phyloP scores from a whole-genome alignment of 129 eudicot species.

The Mikania micrantha region DNA sequence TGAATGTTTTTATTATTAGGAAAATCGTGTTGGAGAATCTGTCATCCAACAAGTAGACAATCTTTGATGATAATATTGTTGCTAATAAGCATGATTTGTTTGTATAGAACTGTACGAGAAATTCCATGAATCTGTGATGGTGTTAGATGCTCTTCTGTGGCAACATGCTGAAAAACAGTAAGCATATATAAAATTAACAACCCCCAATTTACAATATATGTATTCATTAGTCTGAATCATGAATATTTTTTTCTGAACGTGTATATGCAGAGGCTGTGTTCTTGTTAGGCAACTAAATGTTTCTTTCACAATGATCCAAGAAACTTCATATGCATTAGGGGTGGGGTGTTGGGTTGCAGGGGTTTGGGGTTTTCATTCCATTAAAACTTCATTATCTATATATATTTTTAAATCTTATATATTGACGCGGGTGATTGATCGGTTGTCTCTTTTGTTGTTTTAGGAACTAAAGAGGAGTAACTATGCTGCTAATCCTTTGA shows the following conservation, averaged over 20 bases:
- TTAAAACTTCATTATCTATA: too few species aligned
- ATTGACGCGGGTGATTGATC: too few species aligned
- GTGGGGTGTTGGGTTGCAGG: conserved; percentile 66
- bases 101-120: too few species aligned
- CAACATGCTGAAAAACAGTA: conserved; percentile 93
- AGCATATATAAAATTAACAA: background rate
- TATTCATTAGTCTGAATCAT: too few species aligned
- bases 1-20: too few species aligned
- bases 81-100: too few species aligned
- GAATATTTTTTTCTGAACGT: background rate
- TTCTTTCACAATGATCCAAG: conserved; percentile 63
- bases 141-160: conserved; percentile 60
- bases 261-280: conserved; percentile 63
- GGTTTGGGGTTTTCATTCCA: conserved; percentile 89
- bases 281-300: conserved; percentile 77
- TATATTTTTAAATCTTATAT: too few species aligned
- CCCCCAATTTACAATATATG: background rate
- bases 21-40: too few species aligned
- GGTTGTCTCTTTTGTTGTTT: background rate
- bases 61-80: too few species aligned
- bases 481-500: conserved; percentile 49
- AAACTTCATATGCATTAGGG: conserved; percentile 53
- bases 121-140: conserved; percentile 68
- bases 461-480: conserved; percentile 29
- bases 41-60: too few species aligned